These are phyloP conservation scores for Harringtonia aguacate DNA, from an alignment of 2,329 filamentous ascomycete species.

Conservation along the genomic window DNA sequence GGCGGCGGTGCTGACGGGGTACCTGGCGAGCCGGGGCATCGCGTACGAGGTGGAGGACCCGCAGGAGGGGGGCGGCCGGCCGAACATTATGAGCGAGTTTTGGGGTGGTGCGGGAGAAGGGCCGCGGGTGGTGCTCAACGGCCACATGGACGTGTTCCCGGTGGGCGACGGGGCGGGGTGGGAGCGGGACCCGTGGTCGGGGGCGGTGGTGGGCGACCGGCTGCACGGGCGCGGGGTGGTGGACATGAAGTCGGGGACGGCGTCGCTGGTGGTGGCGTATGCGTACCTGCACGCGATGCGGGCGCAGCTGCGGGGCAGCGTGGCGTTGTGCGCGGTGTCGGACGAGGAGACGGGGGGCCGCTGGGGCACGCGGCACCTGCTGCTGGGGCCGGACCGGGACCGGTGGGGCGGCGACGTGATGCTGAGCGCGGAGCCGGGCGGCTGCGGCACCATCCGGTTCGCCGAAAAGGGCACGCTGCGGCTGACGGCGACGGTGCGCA, in stretches of 20 bases:
- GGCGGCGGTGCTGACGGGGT: neutral
- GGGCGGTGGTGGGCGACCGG: conserved; percentile 5
- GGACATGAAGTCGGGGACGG: conserved; percentile 10
- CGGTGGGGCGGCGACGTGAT: conserved; percentile 6
- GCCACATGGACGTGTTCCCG: conserved; percentile 8
- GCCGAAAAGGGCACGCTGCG: conserved; percentile 9
- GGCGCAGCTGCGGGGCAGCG: conserved; percentile 4
- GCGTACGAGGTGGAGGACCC: neutral
- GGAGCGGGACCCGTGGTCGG: conserved; percentile 7
- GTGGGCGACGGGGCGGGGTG: conserved; percentile 3
- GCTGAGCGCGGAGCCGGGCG: conserved; percentile 8
- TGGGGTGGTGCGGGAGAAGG: conserved; percentile 1
- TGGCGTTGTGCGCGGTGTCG: conserved; percentile 6
- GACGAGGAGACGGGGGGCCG: conserved; percentile 7
- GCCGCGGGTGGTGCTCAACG: conserved; percentile 5
- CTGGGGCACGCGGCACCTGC: conserved; percentile 5
- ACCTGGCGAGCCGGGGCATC: neutral
- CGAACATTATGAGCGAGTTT: conserved; percentile 8
- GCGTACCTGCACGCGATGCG: conserved; percentile 1
- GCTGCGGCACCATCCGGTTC: conserved; percentile 8
- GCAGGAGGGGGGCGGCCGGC: neutral
- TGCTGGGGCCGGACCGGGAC: neutral
- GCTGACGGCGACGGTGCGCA: conserved; percentile 2
- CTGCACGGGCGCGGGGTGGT: conserved; percentile 7
- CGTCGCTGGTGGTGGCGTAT: conserved; percentile 6